A percentile compares a stretch with the other conserved stretches of the same genome.
Evolutionary conservation across 2,329 filamentous ascomycete species (phyloP).

Genomic region (Xylaria sp.): DNA sequence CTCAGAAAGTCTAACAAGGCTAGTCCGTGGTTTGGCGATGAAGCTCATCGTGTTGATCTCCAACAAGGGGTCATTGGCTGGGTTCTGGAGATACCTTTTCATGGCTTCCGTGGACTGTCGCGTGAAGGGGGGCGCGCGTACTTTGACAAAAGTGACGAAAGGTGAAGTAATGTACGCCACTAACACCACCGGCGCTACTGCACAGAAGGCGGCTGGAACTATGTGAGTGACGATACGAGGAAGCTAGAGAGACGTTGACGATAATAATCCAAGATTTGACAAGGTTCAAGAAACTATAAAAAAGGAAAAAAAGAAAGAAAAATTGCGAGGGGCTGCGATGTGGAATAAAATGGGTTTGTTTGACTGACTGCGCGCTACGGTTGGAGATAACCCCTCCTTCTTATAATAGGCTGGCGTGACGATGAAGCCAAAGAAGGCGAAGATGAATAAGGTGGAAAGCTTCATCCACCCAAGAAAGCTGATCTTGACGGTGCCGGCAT

Average conservation of each 20-base stretch:
- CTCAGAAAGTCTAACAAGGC: conserved; percentile 43
- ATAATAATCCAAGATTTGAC: too few species aligned
- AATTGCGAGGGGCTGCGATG: background rate
- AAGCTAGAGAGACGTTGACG: too few species aligned
- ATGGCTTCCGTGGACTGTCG: conserved; percentile 64
- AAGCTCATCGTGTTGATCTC: conserved; percentile 62
- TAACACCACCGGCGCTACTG: conserved; percentile 68
- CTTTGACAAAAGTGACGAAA: conserved; percentile 74
- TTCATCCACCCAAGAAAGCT: conserved; percentile 74
- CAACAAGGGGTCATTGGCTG: conserved; percentile 54
- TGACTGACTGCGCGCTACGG: conserved; percentile 35
- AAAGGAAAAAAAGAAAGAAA: background rate
- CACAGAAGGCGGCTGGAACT: conserved; percentile 59
- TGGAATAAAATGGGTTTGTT: background rate
- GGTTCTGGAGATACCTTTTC: conserved; percentile 54
- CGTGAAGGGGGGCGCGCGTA: conserved; percentile 70
- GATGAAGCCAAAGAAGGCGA: conserved; percentile 68
- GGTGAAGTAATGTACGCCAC: conserved; percentile 70
- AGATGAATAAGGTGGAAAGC: conserved; percentile 72
- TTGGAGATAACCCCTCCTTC: conserved; percentile 40
- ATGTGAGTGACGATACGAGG: background rate
- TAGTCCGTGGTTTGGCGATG: conserved; percentile 58
- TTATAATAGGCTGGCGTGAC: conserved; percentile 64
- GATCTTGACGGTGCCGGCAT: conserved; percentile 71
- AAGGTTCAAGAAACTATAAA: too few species aligned